Percentiles rank a stretch among this genome's conserved stretches.
phyloP scores from a whole-genome alignment of 2,329 filamentous ascomycete genomes.

The Aspergillus versicolor region DNA sequence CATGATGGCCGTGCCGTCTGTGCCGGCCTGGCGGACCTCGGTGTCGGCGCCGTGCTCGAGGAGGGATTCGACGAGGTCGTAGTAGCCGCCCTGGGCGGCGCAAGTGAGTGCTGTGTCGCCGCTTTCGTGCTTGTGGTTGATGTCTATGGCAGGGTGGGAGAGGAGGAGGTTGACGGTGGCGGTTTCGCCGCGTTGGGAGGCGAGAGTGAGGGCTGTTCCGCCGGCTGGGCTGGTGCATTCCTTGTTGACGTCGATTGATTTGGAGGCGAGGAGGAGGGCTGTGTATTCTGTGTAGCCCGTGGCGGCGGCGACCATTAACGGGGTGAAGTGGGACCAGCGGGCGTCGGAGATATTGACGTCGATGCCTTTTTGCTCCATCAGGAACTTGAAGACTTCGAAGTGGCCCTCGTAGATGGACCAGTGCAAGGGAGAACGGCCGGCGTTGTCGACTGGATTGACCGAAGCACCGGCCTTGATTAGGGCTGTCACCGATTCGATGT shows the following conservation, averaged over 20 bases:
- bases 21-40: background rate
- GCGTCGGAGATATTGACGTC: slow-evolving; percentile 2
- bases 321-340: background rate
- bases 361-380: slow-evolving; percentile 1
- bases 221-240: background rate
- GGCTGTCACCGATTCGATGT: background rate
- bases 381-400: background rate
- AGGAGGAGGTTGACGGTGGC: background rate
- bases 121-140: background rate
- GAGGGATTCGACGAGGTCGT: slow-evolving; percentile 1
- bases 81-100: background rate
- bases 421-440: background rate
- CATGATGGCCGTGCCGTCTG: slow-evolving; percentile 5
- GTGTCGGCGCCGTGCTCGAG: slow-evolving; percentile 4
- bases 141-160: background rate
- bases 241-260: slow-evolving; percentile 2
- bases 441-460: slow-evolving; percentile 1
- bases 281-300: background rate
- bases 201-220: background rate
- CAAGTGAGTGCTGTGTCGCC: background rate
- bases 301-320: background rate
- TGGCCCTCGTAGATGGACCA: background rate
- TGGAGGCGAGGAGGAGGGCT: background rate
- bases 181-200: background rate
- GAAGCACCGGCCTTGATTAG: background rate